These are phyloP conservation scores for Eimeria acervulina DNA, from an alignment of 169 alveolate species.

Conservation along the genomic window DNA sequence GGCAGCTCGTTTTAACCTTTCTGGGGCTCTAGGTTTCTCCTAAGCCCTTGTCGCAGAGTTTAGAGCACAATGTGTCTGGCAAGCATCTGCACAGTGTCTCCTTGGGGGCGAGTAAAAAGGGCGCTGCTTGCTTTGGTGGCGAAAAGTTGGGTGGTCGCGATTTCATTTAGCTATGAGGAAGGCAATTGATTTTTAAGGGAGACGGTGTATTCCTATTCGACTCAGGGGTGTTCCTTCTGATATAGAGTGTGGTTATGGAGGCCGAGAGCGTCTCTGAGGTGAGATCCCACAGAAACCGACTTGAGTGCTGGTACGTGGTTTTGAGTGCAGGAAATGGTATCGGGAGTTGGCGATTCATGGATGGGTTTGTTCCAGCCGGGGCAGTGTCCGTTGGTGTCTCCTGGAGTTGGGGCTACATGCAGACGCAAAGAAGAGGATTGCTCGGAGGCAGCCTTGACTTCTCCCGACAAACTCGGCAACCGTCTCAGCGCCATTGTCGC, in stretches of 20 bases:
- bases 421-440: slow-evolving; percentile 47
- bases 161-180: background rate
- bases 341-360: slow-evolving; percentile 46
- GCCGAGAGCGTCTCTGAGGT: background rate
- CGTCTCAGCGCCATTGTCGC: background rate
- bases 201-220: background rate
- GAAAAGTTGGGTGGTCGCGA: background rate
- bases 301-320: background rate
- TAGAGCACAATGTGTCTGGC: too few species aligned
- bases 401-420: background rate
- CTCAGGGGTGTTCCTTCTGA: background rate
- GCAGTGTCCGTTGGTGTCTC: slow-evolving; percentile 48
- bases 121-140: background rate
- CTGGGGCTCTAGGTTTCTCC: background rate
- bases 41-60: background rate
- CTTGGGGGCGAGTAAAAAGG: too few species aligned
- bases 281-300: background rate
- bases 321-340: slow-evolving; percentile 41
- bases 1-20: background rate
- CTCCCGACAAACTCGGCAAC: slow-evolving; percentile 9
- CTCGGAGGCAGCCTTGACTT: background rate
- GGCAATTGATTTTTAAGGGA: too few species aligned
- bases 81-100: too few species aligned
- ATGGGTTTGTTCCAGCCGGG: slow-evolving; percentile 54
- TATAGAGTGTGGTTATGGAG: background rate